Conservation (phyloP, 352 stramenopile genomes). For the Elongisporangium undulatum region DNA sequence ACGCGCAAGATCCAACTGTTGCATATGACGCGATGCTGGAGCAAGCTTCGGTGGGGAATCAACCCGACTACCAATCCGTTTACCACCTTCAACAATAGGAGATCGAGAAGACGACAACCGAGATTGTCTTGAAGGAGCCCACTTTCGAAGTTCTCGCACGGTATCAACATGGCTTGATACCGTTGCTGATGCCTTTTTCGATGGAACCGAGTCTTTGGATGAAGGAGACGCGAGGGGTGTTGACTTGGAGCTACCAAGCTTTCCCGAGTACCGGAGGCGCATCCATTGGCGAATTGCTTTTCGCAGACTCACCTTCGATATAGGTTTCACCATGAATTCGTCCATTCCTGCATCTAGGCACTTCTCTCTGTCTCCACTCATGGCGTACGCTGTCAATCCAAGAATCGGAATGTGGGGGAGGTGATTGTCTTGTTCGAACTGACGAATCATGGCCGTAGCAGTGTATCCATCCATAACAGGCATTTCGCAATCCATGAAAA, state of each 20-base stretch:
- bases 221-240: not conserved
- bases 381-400: constrained; percentile 63
- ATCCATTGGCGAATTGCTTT: constrained; percentile 70
- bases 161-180: not conserved
- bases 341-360: constrained; percentile 66
- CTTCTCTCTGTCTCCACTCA: constrained; percentile 75
- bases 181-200: not conserved
- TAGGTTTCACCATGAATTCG: constrained; percentile 79
- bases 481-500: constrained; percentile 86
- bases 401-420: constrained; percentile 63
- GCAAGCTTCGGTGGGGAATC: constrained; percentile 20
- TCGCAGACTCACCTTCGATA: constrained; percentile 57
- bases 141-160: not conserved
- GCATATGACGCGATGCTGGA: constrained; percentile 68
- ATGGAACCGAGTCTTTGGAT: not conserved
- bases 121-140: not conserved
- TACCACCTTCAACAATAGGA: not conserved
- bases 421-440: constrained; percentile 61
- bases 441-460: constrained; percentile 51
- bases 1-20: constrained; percentile 67
- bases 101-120: not conserved
- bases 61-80: not conserved
- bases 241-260: not conserved
- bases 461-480: constrained; percentile 78
- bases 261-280: constrained; percentile 33